Evolutionary conservation across 257 asterid genomes (phyloP).

Genomic region (Voacanga thouarsii): DNA sequence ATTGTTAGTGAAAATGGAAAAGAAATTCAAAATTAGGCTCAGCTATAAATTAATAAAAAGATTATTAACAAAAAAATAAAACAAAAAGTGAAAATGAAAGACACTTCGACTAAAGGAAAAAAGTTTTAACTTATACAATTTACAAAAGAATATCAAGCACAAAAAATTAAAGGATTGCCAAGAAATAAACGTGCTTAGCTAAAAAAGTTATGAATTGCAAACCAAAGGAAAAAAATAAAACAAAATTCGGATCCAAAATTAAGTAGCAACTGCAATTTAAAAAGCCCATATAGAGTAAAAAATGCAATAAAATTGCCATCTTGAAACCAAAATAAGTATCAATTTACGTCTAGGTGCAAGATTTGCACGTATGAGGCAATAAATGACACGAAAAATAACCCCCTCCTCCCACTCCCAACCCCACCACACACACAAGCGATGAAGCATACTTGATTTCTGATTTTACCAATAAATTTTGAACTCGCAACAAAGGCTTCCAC

Average conservation of each 20-base stretch:
- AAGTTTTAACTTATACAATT: neutral
- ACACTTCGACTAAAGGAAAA: neutral
- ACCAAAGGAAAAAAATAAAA: neutral
- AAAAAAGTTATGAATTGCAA: neutral
- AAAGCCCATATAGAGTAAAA: neutral
- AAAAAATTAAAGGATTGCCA: neutral
- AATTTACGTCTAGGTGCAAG: neutral
- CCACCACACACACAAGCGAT: too few relatives aligned
- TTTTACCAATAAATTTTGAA: neutral
- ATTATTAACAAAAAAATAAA: neutral
- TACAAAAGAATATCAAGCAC: neutral
- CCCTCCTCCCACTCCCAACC: too few relatives aligned
- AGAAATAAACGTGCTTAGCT: neutral
- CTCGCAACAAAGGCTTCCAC: slow-evolving; percentile 7
- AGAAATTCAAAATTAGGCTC: neutral
- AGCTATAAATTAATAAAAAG: neutral
- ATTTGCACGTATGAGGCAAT: slow-evolving; percentile 7
- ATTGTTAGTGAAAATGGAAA: neutral
- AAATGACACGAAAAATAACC: neutral
- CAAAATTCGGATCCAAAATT: neutral
- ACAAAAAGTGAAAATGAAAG: neutral
- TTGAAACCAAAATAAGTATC: neutral
- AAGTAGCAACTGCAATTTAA: neutral
- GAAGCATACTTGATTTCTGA: neutral
- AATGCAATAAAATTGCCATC: neutral